These are phyloP conservation scores for Cystoisospora suis DNA, from an alignment of 169 alveolate genomes.

Conservation along the genomic window DNA sequence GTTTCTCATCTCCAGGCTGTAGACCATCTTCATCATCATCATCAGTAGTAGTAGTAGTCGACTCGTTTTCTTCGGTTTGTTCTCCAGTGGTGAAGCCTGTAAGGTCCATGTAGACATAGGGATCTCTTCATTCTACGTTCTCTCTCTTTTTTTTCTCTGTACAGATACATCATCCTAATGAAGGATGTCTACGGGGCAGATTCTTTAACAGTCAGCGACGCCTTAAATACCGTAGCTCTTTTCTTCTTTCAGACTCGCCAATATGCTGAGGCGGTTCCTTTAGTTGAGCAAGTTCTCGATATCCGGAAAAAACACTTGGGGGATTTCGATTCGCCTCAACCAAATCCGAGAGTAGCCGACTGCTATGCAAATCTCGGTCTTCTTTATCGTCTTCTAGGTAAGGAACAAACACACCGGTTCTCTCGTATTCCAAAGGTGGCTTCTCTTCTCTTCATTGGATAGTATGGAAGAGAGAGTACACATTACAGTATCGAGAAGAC, in stretches of 20 bases:
- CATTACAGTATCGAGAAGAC: no score
- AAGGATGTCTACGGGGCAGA: conserved; percentile 64
- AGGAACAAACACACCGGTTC: neutral
- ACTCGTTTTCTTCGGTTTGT: neutral
- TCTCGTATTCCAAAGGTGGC: neutral
- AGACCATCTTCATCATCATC: no score
- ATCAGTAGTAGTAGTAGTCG: no score
- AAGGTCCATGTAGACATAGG: neutral
- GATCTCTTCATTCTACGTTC: neutral
- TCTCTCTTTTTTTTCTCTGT: neutral
- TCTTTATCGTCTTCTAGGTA: conserved; percentile 64
- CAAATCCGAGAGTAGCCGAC: conserved; percentile 74
- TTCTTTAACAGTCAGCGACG: conserved; percentile 68
- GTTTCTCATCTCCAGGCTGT: no score
- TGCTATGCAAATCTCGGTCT: conserved; percentile 70
- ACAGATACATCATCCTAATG: conserved; percentile 57
- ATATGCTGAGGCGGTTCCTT: conserved; percentile 46
- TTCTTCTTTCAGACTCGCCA: conserved; percentile 60
- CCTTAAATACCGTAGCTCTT: conserved; percentile 67
- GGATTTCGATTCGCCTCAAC: conserved; percentile 49
- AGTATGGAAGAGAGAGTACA: no score
- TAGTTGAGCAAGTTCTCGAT: conserved; percentile 53
- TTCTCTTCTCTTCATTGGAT: neutral
- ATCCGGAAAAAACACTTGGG: conserved; percentile 47
- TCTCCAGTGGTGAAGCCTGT: no score